These are phyloP conservation scores for Aspergillus sojae DNA, from an alignment of 2,329 filamentous ascomycete genomes.

Conservation along the genomic window DNA sequence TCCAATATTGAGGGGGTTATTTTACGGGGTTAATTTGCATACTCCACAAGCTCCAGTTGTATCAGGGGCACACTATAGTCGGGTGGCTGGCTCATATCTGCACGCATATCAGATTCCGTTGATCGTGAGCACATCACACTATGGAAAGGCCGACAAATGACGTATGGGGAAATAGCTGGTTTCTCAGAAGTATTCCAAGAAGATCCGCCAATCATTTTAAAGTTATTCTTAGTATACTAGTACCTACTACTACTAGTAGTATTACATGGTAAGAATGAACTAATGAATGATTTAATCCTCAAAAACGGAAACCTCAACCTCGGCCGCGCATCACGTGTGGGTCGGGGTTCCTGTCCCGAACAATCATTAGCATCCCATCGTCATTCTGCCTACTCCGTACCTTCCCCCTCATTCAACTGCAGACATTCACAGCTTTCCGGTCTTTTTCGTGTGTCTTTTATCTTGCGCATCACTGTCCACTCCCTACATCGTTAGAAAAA, in stretches of 20 bases:
- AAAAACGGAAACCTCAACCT: conserved; percentile 4
- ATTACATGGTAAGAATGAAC: background rate
- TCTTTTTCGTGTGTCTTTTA: background rate
- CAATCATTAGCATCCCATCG: background rate
- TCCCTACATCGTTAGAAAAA: background rate
- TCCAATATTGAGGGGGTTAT: background rate
- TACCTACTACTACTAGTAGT: background rate
- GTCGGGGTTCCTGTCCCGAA: conserved; percentile 5
- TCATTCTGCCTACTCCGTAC: background rate
- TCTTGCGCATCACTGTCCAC: background rate
- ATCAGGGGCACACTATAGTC: background rate
- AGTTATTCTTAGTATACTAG: background rate
- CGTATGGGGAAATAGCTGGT: no score
- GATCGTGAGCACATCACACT: background rate
- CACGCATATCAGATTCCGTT: background rate
- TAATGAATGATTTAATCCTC: background rate
- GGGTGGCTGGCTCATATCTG: background rate
- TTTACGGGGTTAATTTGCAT: background rate
- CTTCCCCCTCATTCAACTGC: background rate
- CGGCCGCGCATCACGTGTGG: conserved; percentile 13
- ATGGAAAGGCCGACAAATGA: background rate
- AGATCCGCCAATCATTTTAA: background rate
- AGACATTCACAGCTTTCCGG: background rate
- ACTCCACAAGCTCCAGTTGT: conserved; percentile 1
- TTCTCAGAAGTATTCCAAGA: background rate